Conservation (phyloP, 2,329 filamentous ascomycete genomes). For the Albifimbria verrucaria region DNA sequence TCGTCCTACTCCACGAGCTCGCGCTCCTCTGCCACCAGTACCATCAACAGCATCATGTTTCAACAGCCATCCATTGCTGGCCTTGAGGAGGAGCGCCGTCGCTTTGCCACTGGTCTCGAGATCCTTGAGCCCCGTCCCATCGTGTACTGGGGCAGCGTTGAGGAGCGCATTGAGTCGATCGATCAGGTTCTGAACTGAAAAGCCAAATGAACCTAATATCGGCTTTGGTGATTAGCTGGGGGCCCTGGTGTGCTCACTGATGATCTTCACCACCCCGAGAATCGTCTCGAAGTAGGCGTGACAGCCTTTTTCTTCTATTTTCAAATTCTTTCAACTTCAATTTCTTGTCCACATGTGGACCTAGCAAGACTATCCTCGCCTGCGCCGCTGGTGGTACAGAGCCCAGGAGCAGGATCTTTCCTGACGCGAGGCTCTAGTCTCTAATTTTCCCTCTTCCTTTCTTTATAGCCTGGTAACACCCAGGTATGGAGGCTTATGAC, state of each 20-base stretch:
- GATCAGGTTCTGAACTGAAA: slow-evolving; percentile 17
- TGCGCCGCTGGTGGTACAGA: not conserved
- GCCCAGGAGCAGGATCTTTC: not conserved
- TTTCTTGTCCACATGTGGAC: not conserved
- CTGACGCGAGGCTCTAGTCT: not conserved
- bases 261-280: too few species aligned
- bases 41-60: slow-evolving; percentile 58
- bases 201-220: too few species aligned
- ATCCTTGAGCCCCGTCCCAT: slow-evolving; percentile 61
- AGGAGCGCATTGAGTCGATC: slow-evolving; percentile 54
- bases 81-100: slow-evolving; percentile 54
- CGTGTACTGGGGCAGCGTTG: slow-evolving; percentile 61
- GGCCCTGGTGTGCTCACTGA: too few species aligned
- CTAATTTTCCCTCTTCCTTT: too few species aligned
- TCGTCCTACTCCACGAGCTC: slow-evolving; percentile 42
- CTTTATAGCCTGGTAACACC: too few species aligned
- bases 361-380: not conserved
- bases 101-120: slow-evolving; percentile 49
- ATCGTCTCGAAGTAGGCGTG: too few species aligned
- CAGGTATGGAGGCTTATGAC: too few species aligned
- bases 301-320: not conserved
- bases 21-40: slow-evolving; percentile 41
- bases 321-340: not conserved
- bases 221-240: too few species aligned
- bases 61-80: slow-evolving; percentile 55